Evolutionary conservation across 257 asterid species (phyloP), one percentile per base, ranked within the genome.

Genomic region (Scutellaria baicalensis): DNA sequence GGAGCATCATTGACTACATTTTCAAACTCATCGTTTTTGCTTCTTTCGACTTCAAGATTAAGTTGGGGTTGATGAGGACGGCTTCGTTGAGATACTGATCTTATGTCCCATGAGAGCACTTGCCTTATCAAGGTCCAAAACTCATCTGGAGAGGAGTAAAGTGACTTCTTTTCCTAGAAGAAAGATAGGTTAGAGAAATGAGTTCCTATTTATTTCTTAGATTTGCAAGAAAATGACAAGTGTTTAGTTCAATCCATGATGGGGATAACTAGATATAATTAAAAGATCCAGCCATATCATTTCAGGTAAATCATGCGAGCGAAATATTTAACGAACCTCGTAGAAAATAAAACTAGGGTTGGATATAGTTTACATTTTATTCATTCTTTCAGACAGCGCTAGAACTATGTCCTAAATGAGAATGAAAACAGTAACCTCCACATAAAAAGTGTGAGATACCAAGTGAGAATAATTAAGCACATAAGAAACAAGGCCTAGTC

Each of bases 91-190:
- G 99, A 83, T 36, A 86, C 73, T 47, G 99, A 94, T 54, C 97
- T 81, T 78, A 92, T 88, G 60, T 92, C 98, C 96, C 96, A 90
- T 7, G 89, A 82, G 45, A 92, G 93, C 54, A 91, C 97, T 76
- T 94, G 97, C 61, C 55, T 85, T 74, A 89, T 83, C 78, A 94
- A 75, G 71, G 78, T 66, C 73, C 67, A 77, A 71, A 82, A 88
- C 80, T 94, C 99, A 1, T 77, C 84, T 1, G 83, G 75, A 6
- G 95, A 87, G 35, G 89, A 59, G 78, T 89, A 88, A 6, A 87
- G 95, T 35, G 96, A 86, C 82, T 71, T 78, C 79, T 85, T 85
- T 72, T 63, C 91, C 95, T 89, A 75, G 13, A 66, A 49, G n/a
- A 44, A 44, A 10, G 6, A 5, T 11, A 14, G 50, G 23, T 48